Percentiles rank a stretch among this genome's conserved stretches.
These are phyloP conservation scores for Euphorbia peplus DNA, from an alignment of 345 rosid genomes.

Conservation along the genomic window DNA sequence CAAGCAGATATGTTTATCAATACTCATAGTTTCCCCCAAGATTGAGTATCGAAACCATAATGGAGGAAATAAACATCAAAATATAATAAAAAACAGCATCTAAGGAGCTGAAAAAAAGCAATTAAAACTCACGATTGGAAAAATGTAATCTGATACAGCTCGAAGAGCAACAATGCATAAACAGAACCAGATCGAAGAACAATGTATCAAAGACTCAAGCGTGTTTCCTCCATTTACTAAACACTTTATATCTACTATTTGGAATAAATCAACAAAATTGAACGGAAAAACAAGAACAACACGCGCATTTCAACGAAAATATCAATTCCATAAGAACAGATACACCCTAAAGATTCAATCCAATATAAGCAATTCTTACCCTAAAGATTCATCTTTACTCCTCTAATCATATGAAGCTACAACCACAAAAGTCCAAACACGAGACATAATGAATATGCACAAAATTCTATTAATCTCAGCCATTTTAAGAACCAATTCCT, in stretches of 20 bases:
- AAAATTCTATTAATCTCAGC: conserved; percentile 23
- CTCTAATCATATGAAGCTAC: no score
- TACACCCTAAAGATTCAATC: no score
- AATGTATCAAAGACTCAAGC: not conserved
- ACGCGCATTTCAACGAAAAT: no score
- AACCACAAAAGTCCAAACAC: not conserved
- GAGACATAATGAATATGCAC: conserved; percentile 12
- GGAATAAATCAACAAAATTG: no score
- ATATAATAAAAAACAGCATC: not conserved
- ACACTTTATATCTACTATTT: no score
- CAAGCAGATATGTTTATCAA: not conserved
- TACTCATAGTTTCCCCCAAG: not conserved
- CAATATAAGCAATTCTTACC: no score
- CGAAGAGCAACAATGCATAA: not conserved
- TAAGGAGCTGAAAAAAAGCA: not conserved
- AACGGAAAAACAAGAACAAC: no score
- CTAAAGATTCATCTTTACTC: no score
- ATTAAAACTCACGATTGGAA: not conserved
- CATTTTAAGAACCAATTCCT: conserved; percentile 17
- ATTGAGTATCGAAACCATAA: not conserved
- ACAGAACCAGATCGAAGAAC: not conserved
- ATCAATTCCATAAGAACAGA: no score
- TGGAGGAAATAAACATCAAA: not conserved
- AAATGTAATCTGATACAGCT: not conserved
- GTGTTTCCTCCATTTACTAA: no score